Percentiles rank a stretch among this genome's conserved stretches.
Evolutionary conservation across 352 stramenopile species (phyloP).

Genomic region (Elongisporangium senticosum): DNA sequence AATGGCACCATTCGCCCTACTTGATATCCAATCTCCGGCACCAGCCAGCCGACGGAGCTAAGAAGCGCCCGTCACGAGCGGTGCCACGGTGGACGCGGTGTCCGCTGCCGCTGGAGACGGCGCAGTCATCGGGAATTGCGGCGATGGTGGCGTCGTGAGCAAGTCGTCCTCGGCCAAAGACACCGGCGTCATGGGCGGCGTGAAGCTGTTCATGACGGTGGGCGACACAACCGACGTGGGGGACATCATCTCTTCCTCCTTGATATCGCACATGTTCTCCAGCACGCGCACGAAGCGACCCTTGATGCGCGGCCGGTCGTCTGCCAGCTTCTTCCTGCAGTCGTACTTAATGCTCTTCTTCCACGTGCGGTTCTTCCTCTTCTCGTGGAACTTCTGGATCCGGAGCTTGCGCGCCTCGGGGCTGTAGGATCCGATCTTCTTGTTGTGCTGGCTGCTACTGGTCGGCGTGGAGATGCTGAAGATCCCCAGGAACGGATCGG

Average conservation of each 20-base stretch:
- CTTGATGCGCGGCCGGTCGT: conserved; percentile 92
- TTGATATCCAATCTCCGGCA: conserved; percentile 7
- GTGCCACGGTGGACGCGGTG: not conserved
- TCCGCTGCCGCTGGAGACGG: not conserved
- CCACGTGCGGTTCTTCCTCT: conserved; percentile 96
- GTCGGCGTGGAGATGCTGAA: conserved; percentile 32
- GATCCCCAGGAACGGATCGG: conserved; percentile 36
- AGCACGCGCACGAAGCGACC: conserved; percentile 89
- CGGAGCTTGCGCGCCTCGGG: conserved; percentile 88
- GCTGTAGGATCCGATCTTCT: conserved; percentile 94
- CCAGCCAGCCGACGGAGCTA: not conserved
- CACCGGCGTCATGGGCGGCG: not conserved
- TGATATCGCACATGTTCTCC: conserved; percentile 45
- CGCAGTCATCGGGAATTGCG: not conserved
- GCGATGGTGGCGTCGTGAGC: not conserved
- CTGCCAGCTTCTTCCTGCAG: conserved; percentile 96
- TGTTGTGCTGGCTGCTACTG: conserved; percentile 18
- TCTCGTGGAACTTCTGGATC: conserved; percentile 97
- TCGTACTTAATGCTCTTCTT: conserved; percentile 99
- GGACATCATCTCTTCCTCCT: conserved; percentile 25
- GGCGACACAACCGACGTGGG: conserved; percentile 3
- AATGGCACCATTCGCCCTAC: conserved; percentile 4
- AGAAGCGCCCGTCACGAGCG: not conserved
- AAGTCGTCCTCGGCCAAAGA: not conserved
- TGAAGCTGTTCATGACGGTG: not conserved